Percentiles rank a stretch among this genome's conserved stretches.
Evolutionary conservation across 495 filamentous ascomycete genomes (phyloP).

Genomic region (Mycothermus thermophilus): DNA sequence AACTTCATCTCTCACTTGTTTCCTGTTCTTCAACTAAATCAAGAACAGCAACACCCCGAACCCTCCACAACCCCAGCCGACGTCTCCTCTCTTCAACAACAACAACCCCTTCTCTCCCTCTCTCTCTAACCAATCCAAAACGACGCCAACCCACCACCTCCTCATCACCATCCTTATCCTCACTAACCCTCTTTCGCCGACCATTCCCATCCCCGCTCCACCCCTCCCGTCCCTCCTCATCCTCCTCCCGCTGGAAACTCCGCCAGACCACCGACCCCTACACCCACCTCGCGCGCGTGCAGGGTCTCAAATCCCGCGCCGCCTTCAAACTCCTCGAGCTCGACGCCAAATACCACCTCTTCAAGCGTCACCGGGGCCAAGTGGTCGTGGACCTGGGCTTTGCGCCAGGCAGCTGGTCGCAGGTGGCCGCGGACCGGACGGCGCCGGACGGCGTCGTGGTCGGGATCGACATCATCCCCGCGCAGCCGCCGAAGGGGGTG

Average conservation of each 20-base stretch:
- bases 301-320: constrained; percentile 73
- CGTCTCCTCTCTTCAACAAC: too few relatives aligned
- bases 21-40: too few relatives aligned
- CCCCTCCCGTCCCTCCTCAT: constrained; percentile 35
- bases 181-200: constrained; percentile 18
- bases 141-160: not conserved
- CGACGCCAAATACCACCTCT: constrained; percentile 65
- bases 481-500: constrained; percentile 75
- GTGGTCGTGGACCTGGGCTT: constrained; percentile 89
- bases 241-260: constrained; percentile 66
- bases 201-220: too few relatives aligned
- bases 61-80: too few relatives aligned
- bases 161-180: constrained; percentile 9
- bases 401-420: constrained; percentile 89
- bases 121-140: not conserved
- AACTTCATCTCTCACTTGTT: too few relatives aligned
- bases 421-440: constrained; percentile 77
- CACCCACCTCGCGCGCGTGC: constrained; percentile 54
- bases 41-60: too few relatives aligned
- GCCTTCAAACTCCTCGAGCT: constrained; percentile 89
- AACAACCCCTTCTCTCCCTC: not conserved
- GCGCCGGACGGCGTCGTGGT: constrained; percentile 64
- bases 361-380: constrained; percentile 47
- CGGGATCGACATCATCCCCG: constrained; percentile 87
- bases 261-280: constrained; percentile 62